Evolutionary conservation across 345 rosid species (phyloP), one percentile per base, ranked within the genome.

Genomic region (Camelina sativa): DNA sequence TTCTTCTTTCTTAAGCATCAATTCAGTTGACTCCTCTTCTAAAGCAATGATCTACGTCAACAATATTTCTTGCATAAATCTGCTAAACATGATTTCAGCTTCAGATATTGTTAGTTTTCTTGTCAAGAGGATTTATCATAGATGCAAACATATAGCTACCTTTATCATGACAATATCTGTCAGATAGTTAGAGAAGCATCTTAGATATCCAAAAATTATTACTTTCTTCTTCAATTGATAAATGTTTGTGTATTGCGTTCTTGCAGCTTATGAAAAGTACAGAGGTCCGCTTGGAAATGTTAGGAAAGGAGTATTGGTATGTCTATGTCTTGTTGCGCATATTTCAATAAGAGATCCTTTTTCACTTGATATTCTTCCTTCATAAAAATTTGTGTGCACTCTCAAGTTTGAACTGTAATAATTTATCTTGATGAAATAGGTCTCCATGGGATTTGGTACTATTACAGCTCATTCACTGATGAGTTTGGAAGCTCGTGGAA

Each of bases 291-390:
- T 95, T 65, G 97, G 97, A 63, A 92, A 95, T 83, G 96, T 95
- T 52, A 86, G 99, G 81, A 95, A 95, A 89, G 99, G 99, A 83
- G 97, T 95, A 37, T 82, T 95, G 97, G 99, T 95, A 88, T 50
- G 88, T 75, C 64, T 61, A 22, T 48, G 20, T 19, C 67, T 22
- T 66, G 47, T 62, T 56, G 47, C 62, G 16, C 48, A 51, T 22
- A 15, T 54, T 25, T 7, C 12, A 5, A 37, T 11, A 57, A 46
- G 19, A 38, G 30, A 60, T 46, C 19, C 41, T 17, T 65, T 78
- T 34, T n/a, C 34, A 9, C 23, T 51, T 51, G 17, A 35, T 0
- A 34, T 23, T 19, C 11, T 12, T 28, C 7, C 51, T 48, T 63
- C 35, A 15, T 55, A n/a, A n/a, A 40, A 5, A 5, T 37, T 37